Percentiles rank a stretch among this genome's conserved stretches.
phyloP scores from a whole-genome alignment of 1,284 basidiomycete genomes.

The Puccinia sorghi region DNA sequence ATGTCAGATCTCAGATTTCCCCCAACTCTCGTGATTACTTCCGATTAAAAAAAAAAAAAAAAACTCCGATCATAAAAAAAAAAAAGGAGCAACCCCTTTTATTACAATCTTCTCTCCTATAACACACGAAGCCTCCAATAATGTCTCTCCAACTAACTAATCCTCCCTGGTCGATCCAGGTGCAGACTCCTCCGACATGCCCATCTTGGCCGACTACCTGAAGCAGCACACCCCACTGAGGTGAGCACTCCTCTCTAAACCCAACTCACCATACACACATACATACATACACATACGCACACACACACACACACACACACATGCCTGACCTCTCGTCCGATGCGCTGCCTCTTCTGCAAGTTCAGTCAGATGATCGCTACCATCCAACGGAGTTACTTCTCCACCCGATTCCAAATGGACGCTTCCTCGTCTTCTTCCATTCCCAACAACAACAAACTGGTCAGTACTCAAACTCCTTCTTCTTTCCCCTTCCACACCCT shows the following conservation, averaged over 20 bases:
- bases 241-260: no score
- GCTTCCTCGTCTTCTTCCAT: constrained; percentile 34
- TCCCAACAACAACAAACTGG: neutral
- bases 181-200: constrained; percentile 20
- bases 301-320: neutral
- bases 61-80: no score
- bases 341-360: neutral
- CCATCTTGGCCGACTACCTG: neutral
- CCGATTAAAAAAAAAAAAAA: no score
- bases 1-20: no score
- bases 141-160: neutral
- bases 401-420: constrained; percentile 7
- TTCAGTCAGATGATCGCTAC: constrained; percentile 25
- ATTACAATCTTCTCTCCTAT: no score
- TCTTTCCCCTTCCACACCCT: neutral
- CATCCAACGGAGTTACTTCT: constrained; percentile 13
- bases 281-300: no score
- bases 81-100: no score
- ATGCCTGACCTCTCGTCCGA: constrained; percentile 4
- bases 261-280: no score
- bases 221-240: no score
- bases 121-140: no score
- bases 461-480: neutral
- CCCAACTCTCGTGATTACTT: no score
- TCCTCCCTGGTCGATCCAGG: neutral